A percentile compares a stretch with the other conserved stretches of the same genome.
phyloP scores from a whole-genome alignment of 495 filamentous ascomycete genomes.

The Extremus antarcticus region DNA sequence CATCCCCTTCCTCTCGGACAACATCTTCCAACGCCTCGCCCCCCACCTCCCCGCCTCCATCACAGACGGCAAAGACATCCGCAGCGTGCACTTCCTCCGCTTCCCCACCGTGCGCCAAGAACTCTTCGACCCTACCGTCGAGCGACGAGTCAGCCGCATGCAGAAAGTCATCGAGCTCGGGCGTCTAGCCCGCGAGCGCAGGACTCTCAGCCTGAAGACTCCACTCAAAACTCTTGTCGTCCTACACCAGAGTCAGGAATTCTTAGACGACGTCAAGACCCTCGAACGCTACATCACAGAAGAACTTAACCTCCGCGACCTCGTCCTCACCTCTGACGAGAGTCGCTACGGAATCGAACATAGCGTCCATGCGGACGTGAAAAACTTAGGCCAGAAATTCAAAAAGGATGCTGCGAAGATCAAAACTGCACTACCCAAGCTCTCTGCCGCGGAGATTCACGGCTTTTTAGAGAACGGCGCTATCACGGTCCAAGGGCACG shows the following conservation, averaged over 20 bases:
- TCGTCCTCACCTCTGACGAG: constrained; percentile 81
- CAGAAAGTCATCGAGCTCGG: constrained; percentile 89
- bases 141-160: constrained; percentile 81
- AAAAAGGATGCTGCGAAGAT: constrained; percentile 86
- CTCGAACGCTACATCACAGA: constrained; percentile 76
- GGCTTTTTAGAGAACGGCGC: constrained; percentile 55
- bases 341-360: constrained; percentile 85
- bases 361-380: constrained; percentile 80
- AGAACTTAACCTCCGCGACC: constrained; percentile 78
- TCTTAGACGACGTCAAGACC: constrained; percentile 75
- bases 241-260: constrained; percentile 72
- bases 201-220: constrained; percentile 74
- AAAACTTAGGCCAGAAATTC: constrained; percentile 88
- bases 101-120: constrained; percentile 83
- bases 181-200: constrained; percentile 74
- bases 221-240: constrained; percentile 84
- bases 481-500: constrained; percentile 75
- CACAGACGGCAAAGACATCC: constrained; percentile 50
- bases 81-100: constrained; percentile 83
- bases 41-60: constrained; percentile 61
- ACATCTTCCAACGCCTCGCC: constrained; percentile 79
- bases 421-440: constrained; percentile 72
- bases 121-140: constrained; percentile 76
- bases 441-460: constrained; percentile 71
- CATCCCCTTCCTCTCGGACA: constrained; percentile 90